Base-by-base conservation (phyloP, 2,329 filamentous ascomycete genomes). In the Aspergillus clavatus region DNA sequence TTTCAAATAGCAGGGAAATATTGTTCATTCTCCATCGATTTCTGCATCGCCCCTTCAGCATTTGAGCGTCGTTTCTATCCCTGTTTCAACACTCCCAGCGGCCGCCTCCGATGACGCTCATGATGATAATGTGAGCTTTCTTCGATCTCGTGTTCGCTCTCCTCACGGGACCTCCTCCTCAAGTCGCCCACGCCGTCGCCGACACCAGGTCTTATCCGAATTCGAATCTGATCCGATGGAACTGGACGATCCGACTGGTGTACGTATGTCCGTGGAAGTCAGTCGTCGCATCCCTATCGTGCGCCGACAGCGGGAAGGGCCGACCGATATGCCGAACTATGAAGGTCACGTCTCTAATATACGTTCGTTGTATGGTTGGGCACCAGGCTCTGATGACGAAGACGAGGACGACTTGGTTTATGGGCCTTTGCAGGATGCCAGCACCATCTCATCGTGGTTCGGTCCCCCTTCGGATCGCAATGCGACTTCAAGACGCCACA, bases 351-450 rank as follows among this genome's bases (percentile, higher is more conserved):
- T 75, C 7, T 75, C 79, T 14, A 73, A 72, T 53, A 63, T 72
- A 49, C 77, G 80, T 54, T 74, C 69, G 43, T 65, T 82, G 35
- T 82, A 82, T 62, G 79, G 81, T 59, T 82, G 80, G 80, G 77
- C 78, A 26, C 79, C 79, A 7, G 70, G 70, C 7, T 66, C 68
- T 26, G 66, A 69, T 40, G 59, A 66, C 12, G 64, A 68, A 8
- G 45, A 45, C 21, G 51, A 48, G 27, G 59, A 65, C 12, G 61
- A 63, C 31, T 53, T 55, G 23, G 51, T 58, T 19, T 57, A 63
- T 36, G 63, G 64, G 22, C 56, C 57, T 24, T 50, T 65, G 23
- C 60, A 60, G 21, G 53, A 54, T 43, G 54, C 44, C 50, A 58
- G 53, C 48, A 57, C 53, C 44, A 55, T 57, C 35, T 53, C 44